phyloP scores from a whole-genome alignment of 768 basidiomycete genomes.

The Dendrothele bispora region DNA sequence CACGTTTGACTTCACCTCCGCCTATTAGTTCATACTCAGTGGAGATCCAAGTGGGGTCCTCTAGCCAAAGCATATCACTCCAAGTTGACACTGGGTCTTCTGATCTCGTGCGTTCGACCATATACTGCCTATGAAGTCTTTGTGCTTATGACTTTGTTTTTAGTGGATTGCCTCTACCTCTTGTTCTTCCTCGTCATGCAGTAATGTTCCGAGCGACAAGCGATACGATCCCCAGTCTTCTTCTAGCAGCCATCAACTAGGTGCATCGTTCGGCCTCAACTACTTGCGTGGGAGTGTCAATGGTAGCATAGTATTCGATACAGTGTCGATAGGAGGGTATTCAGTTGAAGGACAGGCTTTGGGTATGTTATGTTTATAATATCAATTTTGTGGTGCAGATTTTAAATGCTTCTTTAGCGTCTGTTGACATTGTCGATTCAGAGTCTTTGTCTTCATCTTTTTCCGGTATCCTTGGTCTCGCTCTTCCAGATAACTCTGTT shows the following conservation, averaged over 20 bases:
- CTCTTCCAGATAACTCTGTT: conserved; percentile 69
- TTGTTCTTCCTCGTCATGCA: conserved; percentile 58
- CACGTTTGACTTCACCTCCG: neutral
- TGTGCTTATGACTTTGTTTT: conserved; percentile 1
- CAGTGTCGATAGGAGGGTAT: conserved; percentile 63
- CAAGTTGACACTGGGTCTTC: conserved; percentile 85
- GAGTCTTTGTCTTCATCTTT: conserved; percentile 63
- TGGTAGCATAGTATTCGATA: conserved; percentile 74
- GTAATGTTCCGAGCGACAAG: conserved; percentile 36
- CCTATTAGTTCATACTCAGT: conserved; percentile 69
- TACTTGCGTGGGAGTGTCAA: conserved; percentile 61
- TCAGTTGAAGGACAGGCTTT: conserved; percentile 64
- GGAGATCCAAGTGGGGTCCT: conserved; percentile 53
- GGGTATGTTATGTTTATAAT: conserved; percentile 38
- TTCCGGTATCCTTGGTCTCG: conserved; percentile 72
- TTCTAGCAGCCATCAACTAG: conserved; percentile 39
- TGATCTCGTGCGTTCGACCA: conserved; percentile 53
- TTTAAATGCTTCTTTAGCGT: conserved; percentile 40
- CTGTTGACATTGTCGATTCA: conserved; percentile 49
- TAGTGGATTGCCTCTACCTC: conserved; percentile 77
- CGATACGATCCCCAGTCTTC: conserved; percentile 53
- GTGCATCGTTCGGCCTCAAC: conserved; percentile 42
- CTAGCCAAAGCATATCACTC: conserved; percentile 51
- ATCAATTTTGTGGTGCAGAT: neutral
- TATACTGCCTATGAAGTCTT: conserved; percentile 4